These are phyloP conservation scores for Marasmius sp. DNA, from an alignment of 1,284 basidiomycete species.

Conservation along the genomic window DNA sequence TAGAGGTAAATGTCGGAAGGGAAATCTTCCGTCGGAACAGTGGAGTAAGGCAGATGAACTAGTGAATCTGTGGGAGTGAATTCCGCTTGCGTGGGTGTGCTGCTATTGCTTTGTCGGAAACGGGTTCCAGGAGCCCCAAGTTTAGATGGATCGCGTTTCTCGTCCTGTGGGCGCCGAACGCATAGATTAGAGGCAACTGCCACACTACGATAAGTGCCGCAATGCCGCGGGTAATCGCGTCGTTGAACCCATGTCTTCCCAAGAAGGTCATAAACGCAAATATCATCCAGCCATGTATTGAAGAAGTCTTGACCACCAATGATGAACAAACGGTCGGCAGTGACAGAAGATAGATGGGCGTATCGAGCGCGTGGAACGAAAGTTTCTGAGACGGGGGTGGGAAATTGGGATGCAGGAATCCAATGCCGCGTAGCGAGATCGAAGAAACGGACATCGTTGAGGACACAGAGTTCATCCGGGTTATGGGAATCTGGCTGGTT, in stretches of 20 bases:
- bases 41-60: slow-evolving; percentile 74
- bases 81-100: slow-evolving; percentile 34
- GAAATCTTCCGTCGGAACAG: slow-evolving; percentile 66
- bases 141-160: slow-evolving; percentile 41
- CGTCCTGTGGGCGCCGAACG: slow-evolving; percentile 70
- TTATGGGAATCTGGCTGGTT: slow-evolving; percentile 66
- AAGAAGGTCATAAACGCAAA: slow-evolving; percentile 83
- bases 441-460: slow-evolving; percentile 86
- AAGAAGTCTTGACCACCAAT: slow-evolving; percentile 92
- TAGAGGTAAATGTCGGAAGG: slow-evolving; percentile 81
- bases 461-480: slow-evolving; percentile 74
- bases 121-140: slow-evolving; percentile 58
- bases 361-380: slow-evolving; percentile 80
- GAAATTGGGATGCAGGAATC: slow-evolving; percentile 50
- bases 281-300: slow-evolving; percentile 90
- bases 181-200: slow-evolving; percentile 71
- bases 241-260: slow-evolving; percentile 75
- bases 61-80: slow-evolving; percentile 61
- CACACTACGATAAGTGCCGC: slow-evolving; percentile 90
- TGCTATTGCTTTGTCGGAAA: slow-evolving; percentile 45
- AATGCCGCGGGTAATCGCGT: slow-evolving; percentile 82
- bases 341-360: slow-evolving; percentile 86
- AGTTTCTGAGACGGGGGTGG: slow-evolving; percentile 34
- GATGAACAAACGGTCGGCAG: slow-evolving; percentile 82
- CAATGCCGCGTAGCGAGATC: slow-evolving; percentile 72